Base-by-base conservation (phyloP, 495 filamentous ascomycete genomes). In the Penicillium flavigenum region DNA sequence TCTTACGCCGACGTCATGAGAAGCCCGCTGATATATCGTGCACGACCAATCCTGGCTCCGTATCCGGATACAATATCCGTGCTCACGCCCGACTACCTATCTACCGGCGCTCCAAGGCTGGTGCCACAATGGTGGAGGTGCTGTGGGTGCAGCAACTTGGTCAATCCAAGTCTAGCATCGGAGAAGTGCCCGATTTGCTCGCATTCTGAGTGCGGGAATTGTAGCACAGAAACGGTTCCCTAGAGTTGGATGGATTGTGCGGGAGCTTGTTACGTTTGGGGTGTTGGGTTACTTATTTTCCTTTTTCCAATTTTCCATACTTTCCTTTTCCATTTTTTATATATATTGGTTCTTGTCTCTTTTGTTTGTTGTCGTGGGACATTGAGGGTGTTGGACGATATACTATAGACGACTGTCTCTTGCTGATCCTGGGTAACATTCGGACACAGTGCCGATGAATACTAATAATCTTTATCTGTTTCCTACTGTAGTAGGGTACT, bases 111-210 rank as follows among this genome's bases (percentile, higher is more conserved):
- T 16, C 36, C 39, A 5, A 41, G 29, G n/a, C 26, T 43, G 27
- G 39, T 27, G 24, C 2, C 26, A 11, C 12, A 17, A 19, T 57
- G 55, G 55, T 51, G 47, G 55, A 36, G 2, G 14, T 57, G 55
- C 47, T 57, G 55, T 17, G 5, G 7, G 0, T 57, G 55, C 14
- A 4, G 17, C 0, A 26, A 57, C 11, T 9, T 57, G 29, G 47
- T 44, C 27, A 57, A 57, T 19, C 55, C 55, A 0, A 38, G 6
- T 10, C 29, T 57, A 5, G 55, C 55, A 5, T 19, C 55, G 8
- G 54, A 54, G 27, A 16, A 24, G 2, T 57, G 55, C n/a, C 27
- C 55, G 2, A 44, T 42, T 12, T 57, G 55, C 27, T 34, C 55
- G 14, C 55, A 57, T 38, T 10, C 7, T n/a, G 19, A 26, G 19